Evolutionary conservation across 108 stramenopile genomes (phyloP).

Genomic region (Cyclotella distinguenda): DNA sequence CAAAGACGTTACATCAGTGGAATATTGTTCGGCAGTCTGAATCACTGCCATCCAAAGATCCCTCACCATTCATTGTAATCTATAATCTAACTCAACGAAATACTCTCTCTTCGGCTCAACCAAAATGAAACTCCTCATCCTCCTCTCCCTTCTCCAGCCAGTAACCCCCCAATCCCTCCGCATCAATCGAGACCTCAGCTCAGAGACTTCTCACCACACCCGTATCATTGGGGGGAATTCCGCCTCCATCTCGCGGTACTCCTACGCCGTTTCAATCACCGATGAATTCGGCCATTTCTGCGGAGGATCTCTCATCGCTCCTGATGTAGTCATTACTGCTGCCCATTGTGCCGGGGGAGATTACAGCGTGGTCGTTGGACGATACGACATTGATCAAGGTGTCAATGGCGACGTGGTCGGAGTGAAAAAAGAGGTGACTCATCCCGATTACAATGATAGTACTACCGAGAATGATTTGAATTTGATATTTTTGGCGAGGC

Average conservation of each 20-base stretch:
- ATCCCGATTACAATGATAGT: constrained; percentile 17
- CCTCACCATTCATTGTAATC: no score
- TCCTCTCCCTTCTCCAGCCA: neutral
- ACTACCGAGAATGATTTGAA: constrained; percentile 24
- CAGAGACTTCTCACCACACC: neutral
- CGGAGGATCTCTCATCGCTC: constrained; percentile 50
- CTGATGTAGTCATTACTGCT: constrained; percentile 51
- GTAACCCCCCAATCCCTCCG: neutral
- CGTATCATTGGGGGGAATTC: constrained; percentile 25
- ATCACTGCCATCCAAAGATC: no score
- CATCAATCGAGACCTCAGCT: neutral
- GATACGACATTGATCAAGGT: constrained; percentile 5
- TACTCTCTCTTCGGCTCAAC: no score
- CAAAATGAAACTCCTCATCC: neutral
- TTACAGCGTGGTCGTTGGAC: constrained; percentile 9
- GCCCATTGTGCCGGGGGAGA: constrained; percentile 42
- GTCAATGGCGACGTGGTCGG: constrained; percentile 8
- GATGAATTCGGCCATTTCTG: constrained; percentile 36
- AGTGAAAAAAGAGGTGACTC: constrained; percentile 10
- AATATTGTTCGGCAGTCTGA: no score
- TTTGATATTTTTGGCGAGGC: constrained; percentile 7
- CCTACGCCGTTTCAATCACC: constrained; percentile 22
- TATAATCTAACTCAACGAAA: no score
- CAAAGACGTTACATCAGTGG: no score
- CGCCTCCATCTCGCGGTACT: constrained; percentile 4